phyloP scores from a whole-genome alignment of 306 rosid genomes.

The Lathyrus sativus region DNA sequence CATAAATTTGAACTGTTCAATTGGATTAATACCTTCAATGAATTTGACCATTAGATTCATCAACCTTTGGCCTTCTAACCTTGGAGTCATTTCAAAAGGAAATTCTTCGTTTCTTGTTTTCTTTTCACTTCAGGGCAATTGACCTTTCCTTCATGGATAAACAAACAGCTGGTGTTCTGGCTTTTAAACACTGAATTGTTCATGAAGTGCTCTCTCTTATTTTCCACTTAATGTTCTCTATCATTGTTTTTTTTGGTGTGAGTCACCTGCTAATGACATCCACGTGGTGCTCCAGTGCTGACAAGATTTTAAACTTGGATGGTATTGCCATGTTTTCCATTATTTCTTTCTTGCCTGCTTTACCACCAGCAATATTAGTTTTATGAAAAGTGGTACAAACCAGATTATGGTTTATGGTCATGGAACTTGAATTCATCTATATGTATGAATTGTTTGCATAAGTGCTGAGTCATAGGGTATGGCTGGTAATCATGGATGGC shows the following conservation, averaged over 20 bases:
- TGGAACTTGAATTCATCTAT: slow-evolving; percentile 2
- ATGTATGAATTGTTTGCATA: neutral
- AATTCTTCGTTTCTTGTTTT: neutral
- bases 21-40: neutral
- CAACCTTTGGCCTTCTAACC: neutral
- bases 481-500: neutral
- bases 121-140: neutral
- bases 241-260: neutral
- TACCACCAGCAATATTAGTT: neutral
- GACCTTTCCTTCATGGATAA: neutral
- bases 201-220: neutral
- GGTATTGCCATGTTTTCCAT: neutral
- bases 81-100: neutral
- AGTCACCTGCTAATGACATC: neutral
- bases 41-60: neutral
- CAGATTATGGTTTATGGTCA: neutral
- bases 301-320: slow-evolving; percentile 2
- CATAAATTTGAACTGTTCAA: neutral
- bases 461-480: neutral
- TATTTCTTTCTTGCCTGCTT: neutral
- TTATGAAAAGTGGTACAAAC: neutral
- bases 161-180: neutral
- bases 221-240: neutral
- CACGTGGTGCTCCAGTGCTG: neutral
- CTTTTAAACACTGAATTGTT: neutral